A percentile compares a stretch with the other conserved stretches of the same genome.
Evolutionary conservation across 2,329 filamentous ascomycete genomes (phyloP).

Genomic region (Biscogniauxia marginata): DNA sequence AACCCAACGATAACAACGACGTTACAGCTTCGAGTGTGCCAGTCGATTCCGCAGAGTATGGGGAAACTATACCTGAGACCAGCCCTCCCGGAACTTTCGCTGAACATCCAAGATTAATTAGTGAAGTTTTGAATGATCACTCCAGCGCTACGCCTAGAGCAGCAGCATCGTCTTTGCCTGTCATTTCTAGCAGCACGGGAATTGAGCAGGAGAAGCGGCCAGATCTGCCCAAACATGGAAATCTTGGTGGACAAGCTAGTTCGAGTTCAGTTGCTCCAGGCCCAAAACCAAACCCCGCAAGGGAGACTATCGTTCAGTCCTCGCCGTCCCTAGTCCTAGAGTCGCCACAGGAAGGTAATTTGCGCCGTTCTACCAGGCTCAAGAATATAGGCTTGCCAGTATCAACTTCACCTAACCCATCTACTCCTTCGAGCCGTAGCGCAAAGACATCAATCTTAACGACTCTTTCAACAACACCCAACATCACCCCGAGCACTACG

Average conservation of each 20-base stretch:
- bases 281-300: neutral
- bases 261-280: conserved; percentile 2
- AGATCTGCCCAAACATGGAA: conserved; percentile 3
- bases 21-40: conserved; percentile 9
- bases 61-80: conserved; percentile 33
- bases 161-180: conserved; percentile 21
- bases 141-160: conserved; percentile 20
- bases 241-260: conserved; percentile 3
- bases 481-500: conserved; percentile 25
- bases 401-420: conserved; percentile 11
- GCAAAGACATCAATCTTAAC: conserved; percentile 28
- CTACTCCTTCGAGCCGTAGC: conserved; percentile 15
- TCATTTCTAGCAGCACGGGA: conserved; percentile 11
- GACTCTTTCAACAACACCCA: conserved; percentile 28
- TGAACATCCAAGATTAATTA: conserved; percentile 21
- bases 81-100: conserved; percentile 26
- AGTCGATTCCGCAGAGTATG: conserved; percentile 15
- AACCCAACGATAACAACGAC: neutral
- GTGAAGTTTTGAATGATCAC: conserved; percentile 20
- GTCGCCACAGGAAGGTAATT: conserved; percentile 23
- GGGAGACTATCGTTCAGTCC: conserved; percentile 8
- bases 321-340: conserved; percentile 26
- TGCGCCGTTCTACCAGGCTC: conserved; percentile 20
- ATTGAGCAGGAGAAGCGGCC: conserved; percentile 10
- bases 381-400: conserved; percentile 19